Conservation (phyloP, 148 eudicot genomes). For the Vaccinium macrocarpon region DNA sequence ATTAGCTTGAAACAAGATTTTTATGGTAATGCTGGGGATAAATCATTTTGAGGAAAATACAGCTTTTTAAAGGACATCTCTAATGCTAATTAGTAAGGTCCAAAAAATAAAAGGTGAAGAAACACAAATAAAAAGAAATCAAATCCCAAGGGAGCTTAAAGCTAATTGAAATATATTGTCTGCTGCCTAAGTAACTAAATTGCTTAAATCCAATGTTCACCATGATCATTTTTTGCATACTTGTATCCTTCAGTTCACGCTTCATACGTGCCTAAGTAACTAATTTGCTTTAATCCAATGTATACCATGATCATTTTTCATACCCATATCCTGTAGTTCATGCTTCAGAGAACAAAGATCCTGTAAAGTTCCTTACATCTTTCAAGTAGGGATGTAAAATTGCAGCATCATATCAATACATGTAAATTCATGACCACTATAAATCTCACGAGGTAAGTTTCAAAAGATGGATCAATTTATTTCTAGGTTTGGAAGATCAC, state of each 20-base stretch:
- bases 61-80: background rate
- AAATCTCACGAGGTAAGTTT: background rate
- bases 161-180: background rate
- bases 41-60: background rate
- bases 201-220: background rate
- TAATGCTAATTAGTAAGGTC: no score
- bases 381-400: background rate
- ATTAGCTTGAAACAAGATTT: background rate
- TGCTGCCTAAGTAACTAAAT: background rate
- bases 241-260: no score
- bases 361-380: background rate
- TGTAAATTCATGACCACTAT: no score
- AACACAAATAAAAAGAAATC: background rate
- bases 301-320: background rate
- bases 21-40: background rate
- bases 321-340: no score
- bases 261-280: no score
- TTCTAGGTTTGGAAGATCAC: constrained; percentile 26
- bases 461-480: background rate
- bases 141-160: background rate
- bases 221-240: background rate
- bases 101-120: no score
- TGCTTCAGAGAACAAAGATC: background rate
- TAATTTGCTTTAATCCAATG: background rate
- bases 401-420: background rate